Conservation (phyloP, 306 rosid genomes). For the Citrullus amarus region DNA sequence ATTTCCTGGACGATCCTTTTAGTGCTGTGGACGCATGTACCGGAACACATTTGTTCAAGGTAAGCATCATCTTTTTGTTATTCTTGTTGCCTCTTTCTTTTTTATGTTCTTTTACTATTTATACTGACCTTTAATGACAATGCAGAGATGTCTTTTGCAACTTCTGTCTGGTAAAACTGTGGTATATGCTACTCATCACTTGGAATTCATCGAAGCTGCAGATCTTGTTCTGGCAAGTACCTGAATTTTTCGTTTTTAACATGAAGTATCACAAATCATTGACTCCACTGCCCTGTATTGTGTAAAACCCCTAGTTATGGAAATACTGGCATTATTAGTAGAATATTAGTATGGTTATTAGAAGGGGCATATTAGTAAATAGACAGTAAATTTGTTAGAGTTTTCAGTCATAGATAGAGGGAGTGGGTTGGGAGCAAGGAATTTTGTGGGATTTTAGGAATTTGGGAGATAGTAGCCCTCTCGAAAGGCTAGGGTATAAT, state of each 20-base stretch:
- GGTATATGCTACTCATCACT: slow-evolving; percentile 77
- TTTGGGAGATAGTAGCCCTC: too few relatives aligned
- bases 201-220: slow-evolving; percentile 77
- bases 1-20: slow-evolving; percentile 85
- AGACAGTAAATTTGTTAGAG: too few relatives aligned
- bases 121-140: slow-evolving; percentile 7
- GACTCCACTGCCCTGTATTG: not conserved
- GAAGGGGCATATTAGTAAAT: too few relatives aligned
- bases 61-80: not conserved
- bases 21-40: slow-evolving; percentile 97
- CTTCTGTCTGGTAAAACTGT: slow-evolving; percentile 70
- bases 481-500: too few relatives aligned
- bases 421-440: too few relatives aligned
- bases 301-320: too few relatives aligned
- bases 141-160: slow-evolving; percentile 79
- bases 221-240: slow-evolving; percentile 62
- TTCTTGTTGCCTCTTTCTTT: not conserved
- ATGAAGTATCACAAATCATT: not conserved
- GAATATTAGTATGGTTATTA: too few relatives aligned
- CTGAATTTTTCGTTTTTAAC: not conserved
- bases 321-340: too few relatives aligned
- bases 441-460: too few relatives aligned
- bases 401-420: too few relatives aligned
- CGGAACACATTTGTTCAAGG: slow-evolving; percentile 74
- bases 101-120: not conserved